Percentiles rank a stretch among this genome's conserved stretches.
Conservation (phyloP, 805 yeast genomes). For the Myxozyma geophila region DNA sequence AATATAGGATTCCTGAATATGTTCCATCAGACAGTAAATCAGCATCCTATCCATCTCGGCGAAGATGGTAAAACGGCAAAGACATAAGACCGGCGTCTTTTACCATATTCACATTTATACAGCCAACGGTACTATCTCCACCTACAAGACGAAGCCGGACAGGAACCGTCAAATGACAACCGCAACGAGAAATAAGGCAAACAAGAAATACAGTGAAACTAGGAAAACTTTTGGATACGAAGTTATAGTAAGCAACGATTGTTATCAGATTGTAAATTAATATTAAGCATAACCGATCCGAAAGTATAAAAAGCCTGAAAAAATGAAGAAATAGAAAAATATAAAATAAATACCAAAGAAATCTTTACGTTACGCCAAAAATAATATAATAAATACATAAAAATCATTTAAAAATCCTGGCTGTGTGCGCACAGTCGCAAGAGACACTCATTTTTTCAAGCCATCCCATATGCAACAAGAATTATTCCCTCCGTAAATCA, state of each 20-base stretch:
- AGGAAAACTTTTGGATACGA: background rate
- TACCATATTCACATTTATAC: background rate
- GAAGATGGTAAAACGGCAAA: background rate
- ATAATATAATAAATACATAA: background rate
- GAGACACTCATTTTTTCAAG: background rate
- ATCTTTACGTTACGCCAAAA: constrained; percentile 6
- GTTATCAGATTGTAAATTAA: background rate
- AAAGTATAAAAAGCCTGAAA: background rate
- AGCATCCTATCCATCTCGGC: background rate
- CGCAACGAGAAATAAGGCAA: background rate
- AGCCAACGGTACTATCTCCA: background rate
- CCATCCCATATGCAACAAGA: background rate
- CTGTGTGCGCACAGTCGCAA: background rate
- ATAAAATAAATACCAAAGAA: background rate
- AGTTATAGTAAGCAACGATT: background rate
- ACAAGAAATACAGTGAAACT: too few relatives aligned
- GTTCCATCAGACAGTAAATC: background rate
- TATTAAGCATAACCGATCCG: background rate
- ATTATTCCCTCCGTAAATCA: background rate
- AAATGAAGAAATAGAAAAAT: background rate
- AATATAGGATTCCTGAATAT: constrained; percentile 1
- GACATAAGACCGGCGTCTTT: background rate
- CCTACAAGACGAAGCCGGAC: background rate
- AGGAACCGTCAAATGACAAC: background rate
- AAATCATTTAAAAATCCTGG: background rate